Base-by-base conservation (phyloP, 2,329 filamentous ascomycete genomes). In the Claviceps monticola region DNA sequence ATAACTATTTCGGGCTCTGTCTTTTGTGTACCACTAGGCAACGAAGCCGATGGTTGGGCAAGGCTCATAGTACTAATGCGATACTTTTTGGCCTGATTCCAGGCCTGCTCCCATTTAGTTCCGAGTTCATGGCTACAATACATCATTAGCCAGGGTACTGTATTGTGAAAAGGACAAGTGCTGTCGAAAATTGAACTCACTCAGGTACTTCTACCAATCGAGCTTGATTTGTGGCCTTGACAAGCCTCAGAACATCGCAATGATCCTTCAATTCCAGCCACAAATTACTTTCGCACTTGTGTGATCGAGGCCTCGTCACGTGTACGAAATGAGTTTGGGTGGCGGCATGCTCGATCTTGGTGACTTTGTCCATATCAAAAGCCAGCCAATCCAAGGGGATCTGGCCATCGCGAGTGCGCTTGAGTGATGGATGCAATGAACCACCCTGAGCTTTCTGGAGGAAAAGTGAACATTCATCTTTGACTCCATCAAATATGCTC, bases 221-320 rank as follows among this genome's bases (percentile, higher is more conserved):
- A 13, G 37, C 5, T 29, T 2, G 5, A 2, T n/a, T 47, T 11
- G n/a, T n/a, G 16, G 21, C 5, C 3, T 2, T 6, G 13, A 39
- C 21, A 3, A 52, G 29, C 43, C 5, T 13, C 29, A 26, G 14
- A 8, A 51, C 50, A 44, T 51, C 50, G 14, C 29, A 2, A 29
- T 44, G 39, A 21, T 48, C 45, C 46, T 37, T 29, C 23, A 66
- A 59, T 42, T 62, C 49, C 43, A 66, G 46, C 26, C 50, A 53
- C 5, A 66, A 53, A 5, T 39, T 52, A 19, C 49, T 19, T 3
- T 48, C 46, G 11, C 46, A 44, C 2, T 52, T 34, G 6, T 29
- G 16, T 7, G 41, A 51, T 3, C 46, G 17, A 4, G 64, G 57
- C 19, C 64, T 62, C 5, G 37, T 26, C 38, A 67, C 54, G 16